A percentile compares a stretch with the other conserved stretches of the same genome.
These are phyloP conservation scores for Alnus rubra DNA, from an alignment of 306 rosid genomes.

Conservation along the genomic window DNA sequence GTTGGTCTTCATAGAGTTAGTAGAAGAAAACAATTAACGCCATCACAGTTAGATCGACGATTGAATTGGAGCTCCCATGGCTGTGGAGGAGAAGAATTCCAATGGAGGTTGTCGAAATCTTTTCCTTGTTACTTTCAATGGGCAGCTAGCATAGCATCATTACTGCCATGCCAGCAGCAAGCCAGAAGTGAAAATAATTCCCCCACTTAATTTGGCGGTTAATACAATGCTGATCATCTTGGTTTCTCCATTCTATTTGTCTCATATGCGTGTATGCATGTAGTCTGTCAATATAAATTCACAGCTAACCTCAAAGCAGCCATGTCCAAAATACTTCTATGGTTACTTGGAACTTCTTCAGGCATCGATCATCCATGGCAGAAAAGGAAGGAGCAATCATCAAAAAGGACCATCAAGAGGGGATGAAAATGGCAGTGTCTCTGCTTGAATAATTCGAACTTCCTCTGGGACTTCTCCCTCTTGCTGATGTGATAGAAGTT, in stretches of 20 bases:
- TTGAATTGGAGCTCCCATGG: no score
- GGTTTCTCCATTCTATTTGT: constrained; percentile 41
- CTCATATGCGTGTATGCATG: constrained; percentile 11
- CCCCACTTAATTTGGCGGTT: constrained; percentile 17
- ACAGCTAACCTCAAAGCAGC: constrained; percentile 1
- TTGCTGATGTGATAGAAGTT: constrained; percentile 63
- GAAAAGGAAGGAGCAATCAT: constrained; percentile 70
- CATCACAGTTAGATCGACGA: no score
- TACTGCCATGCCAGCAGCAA: no score
- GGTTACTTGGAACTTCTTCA: not conserved
- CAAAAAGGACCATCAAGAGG: constrained; percentile 75
- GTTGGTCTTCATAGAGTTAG: no score
- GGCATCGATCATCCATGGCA: not conserved
- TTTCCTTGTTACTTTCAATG: not conserved
- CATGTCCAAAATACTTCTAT: not conserved
- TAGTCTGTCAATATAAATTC: constrained; percentile 7
- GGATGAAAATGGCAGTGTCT: constrained; percentile 49
- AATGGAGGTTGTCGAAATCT: not conserved
- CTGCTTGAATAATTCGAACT: constrained; percentile 68
- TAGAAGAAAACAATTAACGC: no score
- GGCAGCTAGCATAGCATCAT: not conserved
- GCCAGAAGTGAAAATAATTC: not conserved
- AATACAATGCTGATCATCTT: constrained; percentile 27
- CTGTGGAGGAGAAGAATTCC: no score
- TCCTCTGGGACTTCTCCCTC: constrained; percentile 77